Evolutionary conservation across 805 yeast genomes (phyloP).

Genomic region (Candida methanosorbosa): DNA sequence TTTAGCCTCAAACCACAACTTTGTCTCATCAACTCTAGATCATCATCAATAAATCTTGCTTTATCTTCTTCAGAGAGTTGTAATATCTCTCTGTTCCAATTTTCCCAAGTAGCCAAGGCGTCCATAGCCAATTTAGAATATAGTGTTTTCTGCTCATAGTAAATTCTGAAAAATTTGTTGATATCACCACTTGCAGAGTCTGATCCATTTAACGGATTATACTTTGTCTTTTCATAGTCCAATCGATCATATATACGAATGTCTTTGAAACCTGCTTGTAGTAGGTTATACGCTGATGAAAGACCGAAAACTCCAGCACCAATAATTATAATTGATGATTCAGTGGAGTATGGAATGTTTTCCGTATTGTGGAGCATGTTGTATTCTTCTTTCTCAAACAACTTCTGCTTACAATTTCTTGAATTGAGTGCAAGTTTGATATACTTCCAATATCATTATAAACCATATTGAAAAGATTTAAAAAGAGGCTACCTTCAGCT

Average conservation of each 20-base stretch:
- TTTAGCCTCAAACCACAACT: too few species aligned
- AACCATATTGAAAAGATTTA: too few species aligned
- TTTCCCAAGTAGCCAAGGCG: conserved; percentile 19
- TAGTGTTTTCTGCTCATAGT: conserved; percentile 28
- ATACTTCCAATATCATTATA: too few species aligned
- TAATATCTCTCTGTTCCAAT: conserved; percentile 16
- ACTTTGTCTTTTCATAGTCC: conserved; percentile 20
- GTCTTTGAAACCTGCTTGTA: conserved; percentile 25
- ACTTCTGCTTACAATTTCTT: too few species aligned
- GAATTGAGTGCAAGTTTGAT: too few species aligned
- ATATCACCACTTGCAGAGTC: conserved; percentile 32
- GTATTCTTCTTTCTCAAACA: too few species aligned
- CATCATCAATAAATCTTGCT: too few species aligned
- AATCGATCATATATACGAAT: conserved; percentile 30
- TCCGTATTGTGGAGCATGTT: too few species aligned
- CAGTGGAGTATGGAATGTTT: too few species aligned
- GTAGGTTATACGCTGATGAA: conserved; percentile 35
- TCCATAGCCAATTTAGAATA: conserved; percentile 22
- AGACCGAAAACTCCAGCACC: conserved; percentile 52
- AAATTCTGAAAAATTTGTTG: conserved; percentile 29
- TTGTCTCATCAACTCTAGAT: too few species aligned
- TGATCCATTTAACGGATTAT: conserved; percentile 25
- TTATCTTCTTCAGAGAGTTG: conserved; percentile 17
- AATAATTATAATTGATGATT: conserved; percentile 33
- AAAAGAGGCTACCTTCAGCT: too few species aligned